phyloP scores from a whole-genome alignment of 805 yeast species.

The Debaryomyces castellii region DNA sequence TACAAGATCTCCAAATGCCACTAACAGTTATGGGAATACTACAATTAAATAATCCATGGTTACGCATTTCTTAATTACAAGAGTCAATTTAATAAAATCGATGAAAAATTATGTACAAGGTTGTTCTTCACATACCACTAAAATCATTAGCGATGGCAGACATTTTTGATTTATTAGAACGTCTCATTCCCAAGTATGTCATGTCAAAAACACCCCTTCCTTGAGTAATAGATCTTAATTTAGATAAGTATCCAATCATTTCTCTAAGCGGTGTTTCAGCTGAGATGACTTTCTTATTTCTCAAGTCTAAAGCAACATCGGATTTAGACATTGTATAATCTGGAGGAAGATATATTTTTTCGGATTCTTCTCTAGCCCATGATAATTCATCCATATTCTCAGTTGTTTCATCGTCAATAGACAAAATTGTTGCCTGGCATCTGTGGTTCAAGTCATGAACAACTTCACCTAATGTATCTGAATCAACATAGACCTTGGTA shows the following conservation, averaged over 20 bases:
- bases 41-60: too few species aligned
- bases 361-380: slow-evolving; percentile 58
- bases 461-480: slow-evolving; percentile 77
- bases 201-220: slow-evolving; percentile 85
- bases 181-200: slow-evolving; percentile 73
- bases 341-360: slow-evolving; percentile 67
- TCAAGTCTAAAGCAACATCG: slow-evolving; percentile 13
- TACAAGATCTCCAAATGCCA: too few species aligned
- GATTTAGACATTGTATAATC: slow-evolving; percentile 55
- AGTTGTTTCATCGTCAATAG: slow-evolving; percentile 64
- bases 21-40: too few species aligned
- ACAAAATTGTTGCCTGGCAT: slow-evolving; percentile 70
- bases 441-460: slow-evolving; percentile 80
- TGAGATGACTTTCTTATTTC: slow-evolving; percentile 54
- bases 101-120: slow-evolving; percentile 1
- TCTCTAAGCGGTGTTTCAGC: slow-evolving; percentile 85
- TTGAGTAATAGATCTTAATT: slow-evolving; percentile 78
- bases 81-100: neutral
- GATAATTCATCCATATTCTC: slow-evolving; percentile 34
- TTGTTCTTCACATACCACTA: slow-evolving; percentile 1
- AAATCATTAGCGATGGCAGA: slow-evolving; percentile 15
- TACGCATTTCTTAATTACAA: too few species aligned
- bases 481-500: slow-evolving; percentile 62
- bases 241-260: slow-evolving; percentile 85
- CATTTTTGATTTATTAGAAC: slow-evolving; percentile 55